These are phyloP conservation scores for Vitis hybrid DNA, from an alignment of 177 flowering plant species.

Conservation along the genomic window DNA sequence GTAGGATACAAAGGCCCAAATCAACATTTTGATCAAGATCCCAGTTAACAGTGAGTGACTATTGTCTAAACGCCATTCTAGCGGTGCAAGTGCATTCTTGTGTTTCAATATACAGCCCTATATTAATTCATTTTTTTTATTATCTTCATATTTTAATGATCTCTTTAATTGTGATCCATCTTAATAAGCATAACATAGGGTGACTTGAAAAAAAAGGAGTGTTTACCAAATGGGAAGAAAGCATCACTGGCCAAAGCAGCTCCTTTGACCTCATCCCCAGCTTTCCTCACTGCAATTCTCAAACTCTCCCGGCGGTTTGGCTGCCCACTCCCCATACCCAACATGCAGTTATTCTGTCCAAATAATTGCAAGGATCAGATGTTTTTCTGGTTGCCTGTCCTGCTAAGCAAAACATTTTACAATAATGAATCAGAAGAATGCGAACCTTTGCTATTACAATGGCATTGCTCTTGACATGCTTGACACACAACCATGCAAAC, in stretches of 20 bases:
- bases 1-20: not conserved
- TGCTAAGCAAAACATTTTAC: not conserved
- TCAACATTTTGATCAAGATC: not conserved
- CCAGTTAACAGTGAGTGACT: too few relatives aligned
- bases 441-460: conserved; percentile 95
- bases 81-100: too few relatives aligned
- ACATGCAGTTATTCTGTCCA: conserved; percentile 84
- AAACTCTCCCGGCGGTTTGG: conserved; percentile 94
- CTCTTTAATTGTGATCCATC: too few relatives aligned
- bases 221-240: conserved; percentile 98
- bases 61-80: too few relatives aligned
- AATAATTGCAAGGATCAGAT: conserved; percentile 6
- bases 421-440: not conserved
- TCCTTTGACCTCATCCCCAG: conserved; percentile 92
- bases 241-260: conserved; percentile 99
- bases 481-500: conserved; percentile 96
- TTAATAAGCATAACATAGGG: too few relatives aligned
- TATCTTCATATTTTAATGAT: too few relatives aligned
- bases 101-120: too few relatives aligned
- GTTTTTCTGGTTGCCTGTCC: not conserved
- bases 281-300: conserved; percentile 86
- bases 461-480: conserved; percentile 99
- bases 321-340: conserved; percentile 99
- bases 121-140: too few relatives aligned
- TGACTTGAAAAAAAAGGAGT: not conserved